Percentiles rank a stretch among this genome's conserved stretches.
Evolutionary conservation across 106 monocot species (phyloP).

Genomic region (Posidonia australis): DNA sequence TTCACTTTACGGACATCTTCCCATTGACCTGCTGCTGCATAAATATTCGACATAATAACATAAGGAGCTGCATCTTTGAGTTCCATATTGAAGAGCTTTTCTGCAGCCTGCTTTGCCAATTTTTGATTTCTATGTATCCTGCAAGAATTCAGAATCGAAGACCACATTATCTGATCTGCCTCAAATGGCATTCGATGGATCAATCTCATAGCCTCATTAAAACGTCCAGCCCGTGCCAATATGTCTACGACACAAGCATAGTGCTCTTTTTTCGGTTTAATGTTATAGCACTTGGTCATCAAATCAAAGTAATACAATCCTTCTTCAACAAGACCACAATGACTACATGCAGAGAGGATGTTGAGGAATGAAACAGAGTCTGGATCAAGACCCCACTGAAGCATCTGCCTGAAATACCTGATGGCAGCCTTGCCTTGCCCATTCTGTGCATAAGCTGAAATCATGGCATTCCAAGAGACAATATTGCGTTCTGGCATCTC

Average conservation of each 20-base stretch:
- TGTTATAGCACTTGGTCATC: slow-evolving; percentile 30
- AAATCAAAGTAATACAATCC: slow-evolving; percentile 45
- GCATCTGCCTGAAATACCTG: slow-evolving; percentile 41
- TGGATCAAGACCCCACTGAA: slow-evolving; percentile 26
- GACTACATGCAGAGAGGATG: slow-evolving; percentile 68
- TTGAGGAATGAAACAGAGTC: slow-evolving; percentile 63
- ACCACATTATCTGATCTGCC: slow-evolving; percentile 73
- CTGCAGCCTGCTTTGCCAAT: slow-evolving; percentile 38
- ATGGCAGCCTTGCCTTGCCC: slow-evolving; percentile 57
- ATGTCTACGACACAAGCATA: slow-evolving; percentile 71
- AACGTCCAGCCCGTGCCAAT: slow-evolving; percentile 53
- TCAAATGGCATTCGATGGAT: slow-evolving; percentile 48
- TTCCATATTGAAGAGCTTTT: slow-evolving; percentile 52
- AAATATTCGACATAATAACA: slow-evolving; percentile 74
- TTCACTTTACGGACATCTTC: slow-evolving; percentile 57
- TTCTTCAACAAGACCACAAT: slow-evolving; percentile 61
- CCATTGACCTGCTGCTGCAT: slow-evolving; percentile 58
- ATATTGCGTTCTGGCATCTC: slow-evolving; percentile 58
- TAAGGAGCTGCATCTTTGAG: slow-evolving; percentile 57
- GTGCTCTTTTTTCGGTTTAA: slow-evolving; percentile 54
- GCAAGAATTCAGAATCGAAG: slow-evolving; percentile 68
- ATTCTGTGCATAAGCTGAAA: slow-evolving; percentile 70
- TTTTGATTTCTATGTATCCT: slow-evolving; percentile 60
- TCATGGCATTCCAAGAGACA: slow-evolving; percentile 73
- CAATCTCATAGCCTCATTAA: slow-evolving; percentile 42